Evolutionary conservation across 495 filamentous ascomycete genomes (phyloP).

Genomic region (Aspergillus bertholletiae): DNA sequence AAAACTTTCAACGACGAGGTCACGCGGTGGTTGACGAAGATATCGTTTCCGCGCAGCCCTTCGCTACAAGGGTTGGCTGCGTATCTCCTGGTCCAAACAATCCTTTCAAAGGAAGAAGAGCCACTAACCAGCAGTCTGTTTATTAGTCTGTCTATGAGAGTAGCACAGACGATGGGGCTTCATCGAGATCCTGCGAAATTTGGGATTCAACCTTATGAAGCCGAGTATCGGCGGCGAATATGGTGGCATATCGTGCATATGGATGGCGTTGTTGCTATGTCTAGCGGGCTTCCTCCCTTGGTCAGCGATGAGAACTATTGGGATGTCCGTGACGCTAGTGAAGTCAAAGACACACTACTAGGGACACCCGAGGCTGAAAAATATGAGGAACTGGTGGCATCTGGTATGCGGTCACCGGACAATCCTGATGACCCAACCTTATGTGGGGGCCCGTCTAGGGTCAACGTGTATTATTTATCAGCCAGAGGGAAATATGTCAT

Average conservation of each 20-base stretch:
- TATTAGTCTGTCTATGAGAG: slow-evolving; percentile 55
- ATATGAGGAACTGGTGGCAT: slow-evolving; percentile 31
- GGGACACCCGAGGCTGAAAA: slow-evolving; percentile 36
- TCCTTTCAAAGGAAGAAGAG: slow-evolving; percentile 46
- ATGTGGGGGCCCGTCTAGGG: slow-evolving; percentile 43
- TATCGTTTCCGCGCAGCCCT: slow-evolving; percentile 45
- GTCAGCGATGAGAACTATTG: slow-evolving; percentile 45
- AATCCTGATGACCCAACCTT: slow-evolving; percentile 43
- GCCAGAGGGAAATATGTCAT: slow-evolving; percentile 45
- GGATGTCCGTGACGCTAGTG: slow-evolving; percentile 44
- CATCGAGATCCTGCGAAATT: slow-evolving; percentile 67
- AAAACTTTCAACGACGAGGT: slow-evolving; percentile 39
- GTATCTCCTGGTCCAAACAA: slow-evolving; percentile 45
- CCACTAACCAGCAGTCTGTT: slow-evolving; percentile 46
- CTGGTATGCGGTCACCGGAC: slow-evolving; percentile 33
- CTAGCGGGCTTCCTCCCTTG: slow-evolving; percentile 42
- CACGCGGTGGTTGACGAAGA: slow-evolving; percentile 40
- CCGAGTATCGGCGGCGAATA: slow-evolving; percentile 64
- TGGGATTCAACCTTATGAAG: slow-evolving; percentile 60
- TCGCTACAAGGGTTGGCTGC: slow-evolving; percentile 42
- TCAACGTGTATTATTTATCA: slow-evolving; percentile 47
- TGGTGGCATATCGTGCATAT: slow-evolving; percentile 75
- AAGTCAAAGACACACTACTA: slow-evolving; percentile 44
- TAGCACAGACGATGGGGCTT: slow-evolving; percentile 71
- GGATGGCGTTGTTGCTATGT: slow-evolving; percentile 52